Base-by-base conservation (phyloP, 192 early-diverging fungal genomes). In the Backusella tarrabulga region DNA sequence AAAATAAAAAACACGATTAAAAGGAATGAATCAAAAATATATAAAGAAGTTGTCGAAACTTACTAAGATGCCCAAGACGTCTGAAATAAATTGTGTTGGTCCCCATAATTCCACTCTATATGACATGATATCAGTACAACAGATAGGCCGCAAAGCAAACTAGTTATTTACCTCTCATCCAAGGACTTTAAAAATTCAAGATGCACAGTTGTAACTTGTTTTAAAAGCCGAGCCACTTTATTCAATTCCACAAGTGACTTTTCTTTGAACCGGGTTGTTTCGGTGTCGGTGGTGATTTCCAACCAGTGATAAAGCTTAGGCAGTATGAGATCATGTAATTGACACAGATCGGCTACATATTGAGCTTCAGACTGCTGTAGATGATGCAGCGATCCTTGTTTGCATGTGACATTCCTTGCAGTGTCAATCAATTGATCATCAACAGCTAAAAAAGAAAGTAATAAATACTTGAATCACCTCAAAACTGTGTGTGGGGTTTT, bases 81-180 rank as follows among this genome's bases (percentile, higher is more conserved):
- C 75, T 56, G 75, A 76, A 38, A 76, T 26, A 6, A 76, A 46
- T 50, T 76, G 75, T 36, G 75, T 76, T 26, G 75, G 75, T 21
- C 75, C 75, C 75, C 75, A 76, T n/a, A 76, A 11, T 34, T 60
- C 17, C 29, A 74, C 9, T 66, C 73, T 74, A 63, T 56, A 38
- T 66, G 44, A 29, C 32, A 66, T 15, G 34, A 72, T 15, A 21
- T 42, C 14, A 11, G 26, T 42, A 29, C 32, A 32, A 32, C 2
- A 32, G 32, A 32, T 32, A 32, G 32, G 32, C 32, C 32, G 42
- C 11, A 44, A 44, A 44, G 21, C n/a, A 44, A 42, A 26, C 15
- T 1, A 26, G 32, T 32, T 21, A 52, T 72, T 9, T 72, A 60
- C 72, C 72, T 56, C 17, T 26, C 50, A 35, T 35, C 72, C 52